Conservation (phyloP, 2,329 filamentous ascomycete genomes). For the Arthrobotrys entomopaga region DNA sequence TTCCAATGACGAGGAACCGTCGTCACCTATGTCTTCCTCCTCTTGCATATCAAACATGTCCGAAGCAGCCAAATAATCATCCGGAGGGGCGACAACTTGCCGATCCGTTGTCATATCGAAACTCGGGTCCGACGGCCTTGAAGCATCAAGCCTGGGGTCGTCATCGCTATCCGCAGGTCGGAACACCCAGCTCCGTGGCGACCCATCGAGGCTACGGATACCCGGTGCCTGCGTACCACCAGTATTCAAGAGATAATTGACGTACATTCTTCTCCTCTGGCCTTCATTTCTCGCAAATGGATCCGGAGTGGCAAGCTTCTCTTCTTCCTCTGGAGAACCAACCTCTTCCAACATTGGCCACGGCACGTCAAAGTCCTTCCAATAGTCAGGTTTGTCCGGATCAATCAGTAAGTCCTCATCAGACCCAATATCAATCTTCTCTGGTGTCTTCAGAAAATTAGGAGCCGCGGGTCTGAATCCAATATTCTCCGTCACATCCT, state of each 20-base stretch:
- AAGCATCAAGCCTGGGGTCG: not conserved
- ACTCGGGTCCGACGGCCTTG: not conserved
- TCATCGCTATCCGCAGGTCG: slow-evolving; percentile 16
- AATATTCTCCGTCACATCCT: slow-evolving; percentile 20
- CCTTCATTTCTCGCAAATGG: not conserved
- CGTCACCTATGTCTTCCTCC: not conserved
- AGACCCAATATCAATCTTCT: not conserved
- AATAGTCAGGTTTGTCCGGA: not conserved
- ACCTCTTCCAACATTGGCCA: slow-evolving; percentile 8
- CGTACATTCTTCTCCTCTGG: too few relatives aligned
- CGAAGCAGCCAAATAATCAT: not conserved
- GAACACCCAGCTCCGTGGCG: not conserved
- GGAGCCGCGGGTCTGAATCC: slow-evolving; percentile 19
- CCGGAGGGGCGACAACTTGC: not conserved
- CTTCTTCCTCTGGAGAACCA: not conserved
- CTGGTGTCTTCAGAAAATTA: not conserved
- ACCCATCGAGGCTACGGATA: not conserved
- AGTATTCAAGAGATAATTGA: too few relatives aligned
- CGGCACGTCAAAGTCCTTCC: slow-evolving; percentile 13
- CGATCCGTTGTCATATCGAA: not conserved
- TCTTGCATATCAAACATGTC: not conserved
- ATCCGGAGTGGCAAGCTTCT: not conserved
- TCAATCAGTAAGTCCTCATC: slow-evolving; percentile 8
- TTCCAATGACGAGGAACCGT: not conserved
- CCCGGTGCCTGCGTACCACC: too few relatives aligned